These are phyloP conservation scores for Brasenia schreberi DNA, from an alignment of 164 flowering plant species.

Conservation along the genomic window DNA sequence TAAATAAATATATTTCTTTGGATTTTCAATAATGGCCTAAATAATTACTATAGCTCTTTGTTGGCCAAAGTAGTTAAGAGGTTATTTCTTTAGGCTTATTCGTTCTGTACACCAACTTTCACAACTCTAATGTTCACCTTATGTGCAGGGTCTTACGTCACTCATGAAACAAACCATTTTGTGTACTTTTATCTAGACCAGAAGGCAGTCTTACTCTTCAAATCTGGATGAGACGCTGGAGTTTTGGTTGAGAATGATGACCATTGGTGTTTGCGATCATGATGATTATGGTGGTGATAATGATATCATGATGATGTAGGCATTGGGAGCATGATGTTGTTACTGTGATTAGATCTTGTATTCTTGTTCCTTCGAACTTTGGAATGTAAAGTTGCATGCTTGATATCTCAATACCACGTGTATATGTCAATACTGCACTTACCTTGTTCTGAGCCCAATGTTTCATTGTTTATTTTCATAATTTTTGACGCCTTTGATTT, in stretches of 20 bases:
- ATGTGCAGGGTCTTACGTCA: conserved; percentile 68
- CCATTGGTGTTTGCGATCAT: background rate
- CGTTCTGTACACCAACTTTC: background rate
- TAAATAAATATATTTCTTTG: too few species aligned
- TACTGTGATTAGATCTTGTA: conserved; percentile 14
- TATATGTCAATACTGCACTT: background rate
- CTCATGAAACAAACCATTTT: conserved; percentile 85
- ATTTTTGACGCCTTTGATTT: too few species aligned
- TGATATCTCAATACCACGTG: background rate
- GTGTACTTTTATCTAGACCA: conserved; percentile 74
- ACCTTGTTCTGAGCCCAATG: background rate
- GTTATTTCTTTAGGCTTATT: too few species aligned
- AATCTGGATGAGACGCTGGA: conserved; percentile 50
- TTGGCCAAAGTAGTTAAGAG: too few species aligned
- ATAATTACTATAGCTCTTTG: too few species aligned
- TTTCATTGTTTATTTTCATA: background rate
- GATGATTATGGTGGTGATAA: conserved; percentile 4
- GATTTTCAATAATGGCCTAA: too few species aligned
- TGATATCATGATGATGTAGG: background rate
- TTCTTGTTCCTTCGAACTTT: background rate
- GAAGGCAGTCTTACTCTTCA: conserved; percentile 79
- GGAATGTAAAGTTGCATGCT: conserved; percentile 10
- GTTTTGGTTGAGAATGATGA: background rate
- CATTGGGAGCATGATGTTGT: background rate
- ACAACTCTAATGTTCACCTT: background rate